Evolutionary conservation across 805 yeast species (phyloP).

Genomic region (Monosporozyma siamensis): DNA sequence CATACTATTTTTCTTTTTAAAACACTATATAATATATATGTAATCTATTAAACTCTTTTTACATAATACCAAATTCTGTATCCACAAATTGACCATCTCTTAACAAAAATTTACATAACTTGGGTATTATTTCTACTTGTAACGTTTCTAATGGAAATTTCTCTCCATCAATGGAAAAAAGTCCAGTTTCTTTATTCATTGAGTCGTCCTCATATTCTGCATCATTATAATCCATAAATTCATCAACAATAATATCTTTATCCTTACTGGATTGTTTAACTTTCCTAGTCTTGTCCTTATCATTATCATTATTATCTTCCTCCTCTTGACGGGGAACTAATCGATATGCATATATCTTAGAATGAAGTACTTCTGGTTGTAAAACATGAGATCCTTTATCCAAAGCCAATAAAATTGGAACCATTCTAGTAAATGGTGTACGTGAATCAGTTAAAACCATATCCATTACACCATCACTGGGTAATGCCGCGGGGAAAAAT

Average conservation of each 20-base stretch:
- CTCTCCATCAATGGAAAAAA: slow-evolving; percentile 85
- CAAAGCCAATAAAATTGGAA: slow-evolving; percentile 48
- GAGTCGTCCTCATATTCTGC: not conserved
- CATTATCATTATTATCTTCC: not conserved
- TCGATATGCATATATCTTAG: slow-evolving; percentile 70
- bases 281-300: slow-evolving; percentile 26
- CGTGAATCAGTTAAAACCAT: slow-evolving; percentile 62
- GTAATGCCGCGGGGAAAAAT: slow-evolving; percentile 89
- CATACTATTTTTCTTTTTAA: not conserved
- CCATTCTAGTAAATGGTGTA: slow-evolving; percentile 46
- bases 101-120: slow-evolving; percentile 53
- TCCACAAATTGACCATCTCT: slow-evolving; percentile 51
- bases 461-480: slow-evolving; percentile 83
- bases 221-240: not conserved
- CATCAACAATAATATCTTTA: not conserved
- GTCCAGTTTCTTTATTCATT: slow-evolving; percentile 25
- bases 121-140: slow-evolving; percentile 73
- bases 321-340: slow-evolving; percentile 43
- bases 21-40: slow-evolving; percentile 1
- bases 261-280: no score
- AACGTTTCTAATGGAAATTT: slow-evolving; percentile 64
- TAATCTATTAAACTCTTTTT: slow-evolving; percentile 5
- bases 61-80: slow-evolving; percentile 38
- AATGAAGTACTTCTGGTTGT: slow-evolving; percentile 57
- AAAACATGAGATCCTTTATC: slow-evolving; percentile 74